A percentile compares a stretch with the other conserved stretches of the same genome.
phyloP scores from a whole-genome alignment of 495 filamentous ascomycete species.

The Clohesyomyces aquaticus region DNA sequence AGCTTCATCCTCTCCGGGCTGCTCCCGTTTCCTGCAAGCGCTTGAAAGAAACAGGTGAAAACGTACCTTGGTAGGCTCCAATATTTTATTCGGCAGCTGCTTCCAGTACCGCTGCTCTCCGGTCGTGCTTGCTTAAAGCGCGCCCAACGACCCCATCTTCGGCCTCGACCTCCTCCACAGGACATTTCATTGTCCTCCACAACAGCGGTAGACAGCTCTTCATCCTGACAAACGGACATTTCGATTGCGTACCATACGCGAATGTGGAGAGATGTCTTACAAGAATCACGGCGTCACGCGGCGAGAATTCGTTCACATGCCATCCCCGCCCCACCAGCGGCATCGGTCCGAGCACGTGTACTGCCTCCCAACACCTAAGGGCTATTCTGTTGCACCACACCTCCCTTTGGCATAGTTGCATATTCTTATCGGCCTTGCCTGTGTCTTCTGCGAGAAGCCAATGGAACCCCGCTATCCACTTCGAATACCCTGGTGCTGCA shows the following conservation, averaged over 20 bases:
- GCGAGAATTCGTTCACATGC: no score
- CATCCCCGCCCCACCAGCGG: background rate
- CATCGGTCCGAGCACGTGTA: constrained; percentile 1
- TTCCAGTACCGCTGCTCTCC: no score
- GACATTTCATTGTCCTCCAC: background rate
- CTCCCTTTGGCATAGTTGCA: background rate
- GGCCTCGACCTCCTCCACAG: background rate
- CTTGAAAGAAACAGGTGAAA: no score
- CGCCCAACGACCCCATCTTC: no score
- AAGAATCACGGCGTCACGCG: background rate
- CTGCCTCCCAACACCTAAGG: background rate
- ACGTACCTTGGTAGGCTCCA: no score
- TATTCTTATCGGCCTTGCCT: background rate
- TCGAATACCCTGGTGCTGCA: background rate
- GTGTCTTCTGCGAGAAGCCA: background rate
- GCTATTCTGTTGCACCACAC: background rate
- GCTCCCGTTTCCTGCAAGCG: no score
- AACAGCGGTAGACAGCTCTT: background rate
- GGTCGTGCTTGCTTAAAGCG: no score
- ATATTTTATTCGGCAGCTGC: no score
- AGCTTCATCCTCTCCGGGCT: no score
- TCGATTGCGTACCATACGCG: background rate
- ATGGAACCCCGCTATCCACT: background rate
- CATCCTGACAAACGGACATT: background rate
- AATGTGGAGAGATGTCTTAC: constrained; percentile 1